phyloP scores from a whole-genome alignment of 805 yeast genomes.

The Cyberlindnera veronae region DNA sequence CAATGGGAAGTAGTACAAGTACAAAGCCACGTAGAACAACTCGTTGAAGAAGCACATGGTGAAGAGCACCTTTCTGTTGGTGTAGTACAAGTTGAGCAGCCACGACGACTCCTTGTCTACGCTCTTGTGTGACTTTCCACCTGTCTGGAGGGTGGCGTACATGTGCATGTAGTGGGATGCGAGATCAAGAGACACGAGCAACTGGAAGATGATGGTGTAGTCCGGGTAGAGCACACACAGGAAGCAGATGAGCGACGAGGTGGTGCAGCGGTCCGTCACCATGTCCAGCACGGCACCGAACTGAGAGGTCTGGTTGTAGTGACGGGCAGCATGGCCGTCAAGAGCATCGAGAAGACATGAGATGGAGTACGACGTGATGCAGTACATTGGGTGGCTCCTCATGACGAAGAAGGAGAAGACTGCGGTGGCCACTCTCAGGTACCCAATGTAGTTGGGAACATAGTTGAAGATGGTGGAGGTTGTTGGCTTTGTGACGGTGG shows the following conservation, averaged over 20 bases:
- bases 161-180: constrained; percentile 98
- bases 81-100: constrained; percentile 81
- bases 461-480: constrained; percentile 62
- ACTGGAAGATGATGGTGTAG: constrained; percentile 61
- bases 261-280: constrained; percentile 98
- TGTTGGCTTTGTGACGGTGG: constrained; percentile 34
- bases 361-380: constrained; percentile 73
- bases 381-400: constrained; percentile 78
- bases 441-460: constrained; percentile 92
- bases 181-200: constrained; percentile 77
- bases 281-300: constrained; percentile 97
- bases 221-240: constrained; percentile 76
- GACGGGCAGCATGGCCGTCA: constrained; percentile 94
- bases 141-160: constrained; percentile 86
- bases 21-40: constrained; percentile 84
- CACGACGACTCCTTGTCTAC: constrained; percentile 68
- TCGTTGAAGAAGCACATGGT: constrained; percentile 92
- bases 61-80: constrained; percentile 78
- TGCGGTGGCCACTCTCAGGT: constrained; percentile 78
- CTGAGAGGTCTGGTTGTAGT: constrained; percentile 80
- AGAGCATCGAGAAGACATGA: constrained; percentile 93
- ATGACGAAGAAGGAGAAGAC: constrained; percentile 75
- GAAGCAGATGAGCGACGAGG: constrained; percentile 87
- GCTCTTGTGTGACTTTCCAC: constrained; percentile 79
- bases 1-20: constrained; percentile 60